phyloP scores from a whole-genome alignment of 2,329 filamentous ascomycete species.

The Colletotrichum cuscutae region DNA sequence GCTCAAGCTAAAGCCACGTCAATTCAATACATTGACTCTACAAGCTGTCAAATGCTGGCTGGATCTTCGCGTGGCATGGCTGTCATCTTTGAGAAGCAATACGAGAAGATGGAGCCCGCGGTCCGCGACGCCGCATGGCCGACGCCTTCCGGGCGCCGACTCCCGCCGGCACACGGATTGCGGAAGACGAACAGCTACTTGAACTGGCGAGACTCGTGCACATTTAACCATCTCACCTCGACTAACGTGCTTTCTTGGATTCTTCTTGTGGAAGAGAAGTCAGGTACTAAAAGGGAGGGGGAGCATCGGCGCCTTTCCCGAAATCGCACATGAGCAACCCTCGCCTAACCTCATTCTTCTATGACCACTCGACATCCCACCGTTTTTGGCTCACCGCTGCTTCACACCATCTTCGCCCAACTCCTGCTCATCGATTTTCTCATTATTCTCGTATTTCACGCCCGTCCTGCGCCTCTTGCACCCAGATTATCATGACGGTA shows the following conservation, averaged over 20 bases:
- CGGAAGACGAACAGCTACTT: background rate
- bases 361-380: background rate
- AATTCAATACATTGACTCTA: background rate
- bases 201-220: background rate
- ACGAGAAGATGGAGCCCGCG: background rate
- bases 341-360: conserved; percentile 7
- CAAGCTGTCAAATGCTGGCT: background rate
- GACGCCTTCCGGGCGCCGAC: conserved; percentile 4
- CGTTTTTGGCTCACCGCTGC: conserved; percentile 14
- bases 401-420: conserved; percentile 26
- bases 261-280: background rate
- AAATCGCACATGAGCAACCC: conserved; percentile 4
- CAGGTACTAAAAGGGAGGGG: background rate
- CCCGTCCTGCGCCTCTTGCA: background rate
- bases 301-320: conserved; percentile 5
- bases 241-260: background rate
- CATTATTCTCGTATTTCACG: conserved; percentile 6
- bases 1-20: background rate
- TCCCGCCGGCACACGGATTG: conserved; percentile 7
- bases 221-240: background rate
- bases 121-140: conserved; percentile 5
- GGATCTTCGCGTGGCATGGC: background rate
- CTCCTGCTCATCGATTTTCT: background rate
- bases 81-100: background rate
- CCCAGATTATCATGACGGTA: background rate